These are phyloP conservation scores for Cladosporium austrohemisphaericum DNA, from an alignment of 2,329 filamentous ascomycete genomes.

Conservation along the genomic window DNA sequence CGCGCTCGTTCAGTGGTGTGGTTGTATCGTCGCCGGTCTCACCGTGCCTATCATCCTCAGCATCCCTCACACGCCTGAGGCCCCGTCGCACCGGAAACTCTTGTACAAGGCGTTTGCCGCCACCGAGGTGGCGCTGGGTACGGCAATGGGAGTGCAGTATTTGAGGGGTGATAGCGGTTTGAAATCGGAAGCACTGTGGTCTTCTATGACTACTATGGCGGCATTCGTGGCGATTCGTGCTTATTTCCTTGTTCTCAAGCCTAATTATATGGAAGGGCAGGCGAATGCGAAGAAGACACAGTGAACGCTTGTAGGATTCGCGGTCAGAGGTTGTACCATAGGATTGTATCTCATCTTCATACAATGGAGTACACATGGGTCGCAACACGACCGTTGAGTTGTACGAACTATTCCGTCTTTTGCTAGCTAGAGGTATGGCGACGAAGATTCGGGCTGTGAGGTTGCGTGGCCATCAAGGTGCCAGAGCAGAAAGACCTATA, in stretches of 20 bases:
- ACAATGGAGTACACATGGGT: too few relatives aligned
- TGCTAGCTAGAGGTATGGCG: too few relatives aligned
- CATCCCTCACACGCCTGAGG: conserved; percentile 24
- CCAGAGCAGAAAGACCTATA: too few relatives aligned
- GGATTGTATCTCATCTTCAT: too few relatives aligned
- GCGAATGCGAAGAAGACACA: conserved; percentile 20
- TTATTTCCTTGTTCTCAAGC: conserved; percentile 24
- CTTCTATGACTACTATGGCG: conserved; percentile 16
- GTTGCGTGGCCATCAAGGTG: too few relatives aligned
- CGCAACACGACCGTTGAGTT: too few relatives aligned
- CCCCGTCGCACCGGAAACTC: conserved; percentile 2
- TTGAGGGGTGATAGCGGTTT: conserved; percentile 21
- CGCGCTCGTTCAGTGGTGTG: conserved; percentile 25
- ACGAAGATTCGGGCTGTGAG: too few relatives aligned
- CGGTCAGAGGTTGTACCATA: too few relatives aligned
- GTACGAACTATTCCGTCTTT: too few relatives aligned
- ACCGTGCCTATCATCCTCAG: conserved; percentile 27
- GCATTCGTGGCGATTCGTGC: conserved; percentile 18
- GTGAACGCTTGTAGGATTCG: not conserved
- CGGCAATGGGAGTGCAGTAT: conserved; percentile 24
- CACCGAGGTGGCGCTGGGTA: conserved; percentile 25
- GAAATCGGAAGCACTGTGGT: conserved; percentile 17
- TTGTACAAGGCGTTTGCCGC: conserved; percentile 25
- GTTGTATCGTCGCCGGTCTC: conserved; percentile 23
- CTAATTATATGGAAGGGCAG: conserved; percentile 23